Percentiles rank a stretch among this genome's conserved stretches.
These are phyloP conservation scores for Kodamaea jinghongensis DNA, from an alignment of 805 yeast genomes.

Conservation along the genomic window DNA sequence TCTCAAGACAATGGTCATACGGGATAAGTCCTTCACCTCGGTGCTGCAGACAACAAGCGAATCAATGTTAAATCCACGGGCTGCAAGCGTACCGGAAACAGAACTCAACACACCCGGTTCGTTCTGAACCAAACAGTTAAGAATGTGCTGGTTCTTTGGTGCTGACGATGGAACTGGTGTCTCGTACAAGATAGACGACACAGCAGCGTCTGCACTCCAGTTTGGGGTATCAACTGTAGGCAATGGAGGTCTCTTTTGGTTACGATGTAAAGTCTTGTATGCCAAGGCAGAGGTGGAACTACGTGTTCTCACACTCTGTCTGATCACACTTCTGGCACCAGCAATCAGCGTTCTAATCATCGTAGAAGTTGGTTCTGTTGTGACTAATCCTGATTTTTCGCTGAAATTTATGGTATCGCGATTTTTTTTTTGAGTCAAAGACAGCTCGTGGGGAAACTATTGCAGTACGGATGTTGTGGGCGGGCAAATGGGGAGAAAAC, in stretches of 20 bases:
- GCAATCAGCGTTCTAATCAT: conserved; percentile 5
- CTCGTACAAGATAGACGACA: conserved; percentile 90
- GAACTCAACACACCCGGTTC: conserved; percentile 97
- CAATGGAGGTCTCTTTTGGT: conserved; percentile 81
- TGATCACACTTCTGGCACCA: conserved; percentile 1
- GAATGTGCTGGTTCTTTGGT: conserved; percentile 79
- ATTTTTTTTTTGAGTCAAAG: too few species aligned
- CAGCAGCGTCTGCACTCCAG: conserved; percentile 97
- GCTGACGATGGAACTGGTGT: conserved; percentile 66
- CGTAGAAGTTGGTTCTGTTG: neutral
- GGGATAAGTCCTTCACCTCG: conserved; percentile 88
- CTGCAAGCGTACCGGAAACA: conserved; percentile 93
- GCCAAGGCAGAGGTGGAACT: conserved; percentile 93
- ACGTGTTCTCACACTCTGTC: conserved; percentile 24
- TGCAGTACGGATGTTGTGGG: neutral
- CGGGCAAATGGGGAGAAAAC: neutral
- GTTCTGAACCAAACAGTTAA: conserved; percentile 95
- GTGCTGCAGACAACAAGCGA: conserved; percentile 96
- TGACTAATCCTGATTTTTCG: neutral
- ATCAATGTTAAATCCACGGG: conserved; percentile 97
- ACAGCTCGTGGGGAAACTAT: conserved; percentile 2
- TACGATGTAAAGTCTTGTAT: conserved; percentile 86
- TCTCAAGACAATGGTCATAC: conserved; percentile 93
- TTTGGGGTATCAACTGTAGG: conserved; percentile 92
- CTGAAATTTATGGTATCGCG: too few species aligned